Base-by-base conservation (phyloP, 2,329 filamentous ascomycete species). In the Alternaria incomplexa region DNA sequence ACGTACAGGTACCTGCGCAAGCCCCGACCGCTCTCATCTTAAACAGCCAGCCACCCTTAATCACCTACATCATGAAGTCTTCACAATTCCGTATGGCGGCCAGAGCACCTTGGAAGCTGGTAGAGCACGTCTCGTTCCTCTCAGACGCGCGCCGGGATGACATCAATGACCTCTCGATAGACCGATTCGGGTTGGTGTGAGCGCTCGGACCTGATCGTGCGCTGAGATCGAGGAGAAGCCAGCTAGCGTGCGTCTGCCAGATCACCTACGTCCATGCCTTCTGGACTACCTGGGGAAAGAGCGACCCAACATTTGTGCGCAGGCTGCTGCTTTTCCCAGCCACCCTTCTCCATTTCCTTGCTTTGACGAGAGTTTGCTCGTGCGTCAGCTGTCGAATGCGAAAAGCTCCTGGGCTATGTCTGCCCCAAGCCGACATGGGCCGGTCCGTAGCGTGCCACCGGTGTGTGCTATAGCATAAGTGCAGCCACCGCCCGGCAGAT, bases 1-100 rank as follows among this genome's bases (percentile, higher is more conserved):
- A 70, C 64, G 65, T 63, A 70, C 61, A 36, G 46, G 48, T 65
- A 64, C 64, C 66, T 63, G 64, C 62, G 50, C 53, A 68, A 64
- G 56, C 50, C 17, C 20, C 50, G 11, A 51, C 30, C 46, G 13
- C 23, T 60, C 46, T 47, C 51, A 52, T 58, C 32, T 43, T 30
- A 50, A 55, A 46, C 36, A 40, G 43, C 46, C 56, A 60, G 54
- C 55, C 59, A 62, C 48, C 59, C 43, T 23, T 25, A 57, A 55
- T 62, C 64, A 65, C 44, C 46, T 58, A 57, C 62, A 67, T 70
- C 64, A 72, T 72, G 36, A 61, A 59, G 50, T 15, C 28, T 36
- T 36, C 46, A 43, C 32, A 6, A 43, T 36, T 25, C 48, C 6
- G 32, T 40, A 25, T 40, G 17, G 30, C 45, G 45, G 55, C 28